Conservation (phyloP, 2,329 filamentous ascomycete species). For the Stagonosporopsis rhizophila region DNA sequence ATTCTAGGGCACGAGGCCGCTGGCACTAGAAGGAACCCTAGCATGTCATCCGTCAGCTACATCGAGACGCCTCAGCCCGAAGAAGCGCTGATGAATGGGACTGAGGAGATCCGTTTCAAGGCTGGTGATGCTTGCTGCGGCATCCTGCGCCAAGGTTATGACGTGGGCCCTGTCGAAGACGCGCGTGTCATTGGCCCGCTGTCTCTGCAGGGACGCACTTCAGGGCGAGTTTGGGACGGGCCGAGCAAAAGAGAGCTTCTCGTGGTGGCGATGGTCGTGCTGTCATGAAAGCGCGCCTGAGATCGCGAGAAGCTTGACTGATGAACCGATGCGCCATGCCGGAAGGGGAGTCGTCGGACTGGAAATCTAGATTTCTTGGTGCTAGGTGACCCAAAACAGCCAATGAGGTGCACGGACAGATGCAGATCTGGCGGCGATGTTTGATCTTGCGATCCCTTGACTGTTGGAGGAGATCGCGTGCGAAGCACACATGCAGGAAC, state of each 20-base stretch:
- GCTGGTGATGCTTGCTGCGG: constrained; percentile 32
- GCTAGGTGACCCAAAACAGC: constrained; percentile 17
- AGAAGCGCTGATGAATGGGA: constrained; percentile 29
- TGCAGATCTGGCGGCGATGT: constrained; percentile 27
- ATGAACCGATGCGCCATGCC: constrained; percentile 25
- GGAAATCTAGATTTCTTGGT: constrained; percentile 26
- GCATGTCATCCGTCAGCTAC: constrained; percentile 38
- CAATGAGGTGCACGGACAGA: constrained; percentile 11
- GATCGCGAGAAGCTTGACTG: constrained; percentile 36
- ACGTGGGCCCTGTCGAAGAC: constrained; percentile 27
- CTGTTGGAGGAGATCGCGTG: constrained; percentile 18
- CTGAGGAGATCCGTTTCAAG: constrained; percentile 37
- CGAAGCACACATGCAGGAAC: constrained; percentile 20
- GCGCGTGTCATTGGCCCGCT: constrained; percentile 26
- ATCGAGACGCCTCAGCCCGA: constrained; percentile 27
- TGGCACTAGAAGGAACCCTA: constrained; percentile 31
- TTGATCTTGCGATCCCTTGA: constrained; percentile 17
- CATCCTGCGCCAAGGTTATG: constrained; percentile 26
- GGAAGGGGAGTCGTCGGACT: constrained; percentile 13
- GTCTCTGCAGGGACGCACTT: constrained; percentile 31
- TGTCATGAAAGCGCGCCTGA: constrained; percentile 32
- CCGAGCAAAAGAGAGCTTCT: constrained; percentile 24
- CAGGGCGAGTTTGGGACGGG: constrained; percentile 31
- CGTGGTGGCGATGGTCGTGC: constrained; percentile 35
- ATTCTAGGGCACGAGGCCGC: constrained; percentile 30